Evolutionary conservation across 192 early-diverging fungal genomes (phyloP), one percentile per base, ranked within the genome.

Genomic region (Umbelopsis ramanniana): DNA sequence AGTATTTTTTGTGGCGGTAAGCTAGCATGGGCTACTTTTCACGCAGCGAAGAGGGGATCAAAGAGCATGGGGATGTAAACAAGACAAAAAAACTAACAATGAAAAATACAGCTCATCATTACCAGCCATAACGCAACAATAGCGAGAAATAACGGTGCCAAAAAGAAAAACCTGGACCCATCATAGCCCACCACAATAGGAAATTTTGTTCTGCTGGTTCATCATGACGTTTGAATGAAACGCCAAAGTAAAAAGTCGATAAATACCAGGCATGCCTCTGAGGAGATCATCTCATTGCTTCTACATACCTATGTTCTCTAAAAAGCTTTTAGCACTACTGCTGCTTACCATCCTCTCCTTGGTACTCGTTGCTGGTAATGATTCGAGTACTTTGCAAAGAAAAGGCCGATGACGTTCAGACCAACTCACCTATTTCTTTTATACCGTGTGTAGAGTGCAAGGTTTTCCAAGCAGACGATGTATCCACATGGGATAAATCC

Each of bases 181-280:
- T 29, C 29, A 29, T 29, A 29, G 29, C 29, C 29, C 6, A 43
- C 48, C 48, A 50, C 48, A 50, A 50, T 50, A 50, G 48, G 48
- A 50, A 50, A 50, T 50, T 50, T 50, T 10, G 48, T 17, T n/a
- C 48, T 17, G 48, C 17, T 17, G 48, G 48, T 50, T 50, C 48
- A 50, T 50, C 48, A 50, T 50, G 48, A 50, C 48, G 48, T 50
- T 50, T 50, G 17, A 50, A 50, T 50, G 48, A 50, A 50, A 50
- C 48, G 48, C 48, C 48, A n/a, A 43, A 43, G 17, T 0, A 17
- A 10, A 17, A 50, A 50, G n/a, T 5, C 48, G 19, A n/a, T 50
- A 50, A 50, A 50, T 50, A 50, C 48, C 17, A 1, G 17, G 48
- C 9, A 50, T 6, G 17, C 48, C 11, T 43, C 40, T 43, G 6